Conservation (phyloP, 1,284 basidiomycete species). For the Ustilago tritici region DNA sequence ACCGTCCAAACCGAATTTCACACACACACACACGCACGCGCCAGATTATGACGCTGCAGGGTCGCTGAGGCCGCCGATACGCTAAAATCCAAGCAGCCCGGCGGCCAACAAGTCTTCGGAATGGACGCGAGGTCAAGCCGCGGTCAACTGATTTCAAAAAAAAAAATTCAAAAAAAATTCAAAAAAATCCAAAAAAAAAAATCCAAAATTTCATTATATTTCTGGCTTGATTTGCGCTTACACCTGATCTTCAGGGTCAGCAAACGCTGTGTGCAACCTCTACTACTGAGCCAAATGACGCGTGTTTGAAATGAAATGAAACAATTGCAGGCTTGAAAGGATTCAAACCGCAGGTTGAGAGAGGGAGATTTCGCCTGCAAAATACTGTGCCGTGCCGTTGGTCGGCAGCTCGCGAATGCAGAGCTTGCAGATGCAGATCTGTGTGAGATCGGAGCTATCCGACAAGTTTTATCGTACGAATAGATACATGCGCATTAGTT, state of each 20-base stretch:
- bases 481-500: no score
- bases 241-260: conserved; percentile 1
- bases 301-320: neutral
- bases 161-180: no score
- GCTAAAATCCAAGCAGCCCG: neutral
- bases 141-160: neutral
- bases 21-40: neutral
- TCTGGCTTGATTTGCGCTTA: neutral
- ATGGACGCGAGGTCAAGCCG: neutral
- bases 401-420: conserved; percentile 10
- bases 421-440: neutral
- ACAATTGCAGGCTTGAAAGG: neutral
- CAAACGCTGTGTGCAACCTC: neutral
- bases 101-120: conserved; percentile 3
- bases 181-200: no score
- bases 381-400: neutral
- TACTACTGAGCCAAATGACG: neutral
- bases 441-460: neutral
- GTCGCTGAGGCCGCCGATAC: neutral
- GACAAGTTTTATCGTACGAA: no score
- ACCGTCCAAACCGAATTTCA: neutral
- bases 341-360: conserved; percentile 1
- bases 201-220: neutral
- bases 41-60: neutral
- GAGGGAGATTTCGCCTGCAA: neutral